These are phyloP conservation scores for Lithospermum erythrorhizon DNA, from an alignment of 257 asterid genomes.

Conservation along the genomic window DNA sequence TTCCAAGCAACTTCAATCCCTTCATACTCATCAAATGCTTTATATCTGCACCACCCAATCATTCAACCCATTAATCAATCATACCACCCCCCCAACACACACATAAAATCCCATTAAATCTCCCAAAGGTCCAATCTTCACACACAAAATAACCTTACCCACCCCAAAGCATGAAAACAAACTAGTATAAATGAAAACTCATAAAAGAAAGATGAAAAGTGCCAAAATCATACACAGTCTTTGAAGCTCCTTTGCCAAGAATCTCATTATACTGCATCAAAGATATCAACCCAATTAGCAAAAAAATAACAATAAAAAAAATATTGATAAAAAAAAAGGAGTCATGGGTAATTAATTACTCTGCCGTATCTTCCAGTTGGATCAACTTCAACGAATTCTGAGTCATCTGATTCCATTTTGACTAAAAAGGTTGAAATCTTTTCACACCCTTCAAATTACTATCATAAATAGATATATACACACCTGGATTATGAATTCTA, in stretches of 20 bases:
- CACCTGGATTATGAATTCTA: no score
- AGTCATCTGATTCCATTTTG: conserved; percentile 55
- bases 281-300: background rate
- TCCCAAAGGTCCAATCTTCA: background rate
- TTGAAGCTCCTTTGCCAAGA: conserved; percentile 95
- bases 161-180: no score
- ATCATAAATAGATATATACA: background rate
- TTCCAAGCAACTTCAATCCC: conserved; percentile 99
- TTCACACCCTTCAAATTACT: background rate
- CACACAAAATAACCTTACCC: conserved; percentile 1
- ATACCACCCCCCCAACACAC: background rate
- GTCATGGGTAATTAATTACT: conserved; percentile 27
- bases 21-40: conserved; percentile 96
- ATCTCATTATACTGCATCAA: conserved; percentile 81
- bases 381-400: conserved; percentile 84
- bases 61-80: background rate
- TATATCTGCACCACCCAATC: conserved; percentile 38
- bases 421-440: background rate
- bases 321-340: background rate
- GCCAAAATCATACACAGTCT: conserved; percentile 59
- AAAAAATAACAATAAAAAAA: conserved; percentile 6
- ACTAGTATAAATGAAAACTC: background rate
- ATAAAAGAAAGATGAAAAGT: conserved; percentile 4
- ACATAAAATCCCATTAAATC: conserved; percentile 6
- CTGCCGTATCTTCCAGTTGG: conserved; percentile 96